Conservation (phyloP, 768 basidiomycete genomes). For the Xerocomellus intermedius region DNA sequence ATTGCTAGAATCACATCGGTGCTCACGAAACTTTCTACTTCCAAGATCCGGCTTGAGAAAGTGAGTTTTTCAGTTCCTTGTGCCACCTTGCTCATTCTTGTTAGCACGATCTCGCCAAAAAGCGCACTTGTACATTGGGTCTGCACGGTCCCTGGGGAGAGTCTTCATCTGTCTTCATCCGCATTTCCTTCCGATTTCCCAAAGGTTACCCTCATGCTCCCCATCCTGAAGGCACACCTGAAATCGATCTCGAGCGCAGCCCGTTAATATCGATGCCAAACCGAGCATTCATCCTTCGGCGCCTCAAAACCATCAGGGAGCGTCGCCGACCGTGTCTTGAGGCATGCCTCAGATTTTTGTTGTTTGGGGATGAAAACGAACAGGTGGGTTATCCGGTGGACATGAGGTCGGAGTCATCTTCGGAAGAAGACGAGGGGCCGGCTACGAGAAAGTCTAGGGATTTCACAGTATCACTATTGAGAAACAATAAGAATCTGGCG, state of each 20-base stretch:
- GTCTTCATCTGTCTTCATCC: slow-evolving; percentile 76
- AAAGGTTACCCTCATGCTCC: slow-evolving; percentile 67
- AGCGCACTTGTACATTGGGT: slow-evolving; percentile 80
- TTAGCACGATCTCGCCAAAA: slow-evolving; percentile 67
- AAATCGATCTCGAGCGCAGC: slow-evolving; percentile 80
- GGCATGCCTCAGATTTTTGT: slow-evolving; percentile 75
- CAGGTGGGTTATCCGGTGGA: slow-evolving; percentile 37
- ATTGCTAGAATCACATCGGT: slow-evolving; percentile 66
- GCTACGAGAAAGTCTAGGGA: slow-evolving; percentile 45
- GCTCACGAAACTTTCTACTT: slow-evolving; percentile 58
- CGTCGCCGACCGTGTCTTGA: slow-evolving; percentile 81
- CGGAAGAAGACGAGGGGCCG: slow-evolving; percentile 61
- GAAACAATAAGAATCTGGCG: slow-evolving; percentile 73
- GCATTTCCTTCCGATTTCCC: slow-evolving; percentile 89
- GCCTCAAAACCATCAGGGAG: slow-evolving; percentile 70
- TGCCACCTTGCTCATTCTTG: slow-evolving; percentile 3
- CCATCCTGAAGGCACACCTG: slow-evolving; percentile 65
- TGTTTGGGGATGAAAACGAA: slow-evolving; percentile 66
- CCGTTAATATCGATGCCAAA: slow-evolving; percentile 76
- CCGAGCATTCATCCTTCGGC: slow-evolving; percentile 75
- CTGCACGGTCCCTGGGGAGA: slow-evolving; percentile 93
- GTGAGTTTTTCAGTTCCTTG: slow-evolving; percentile 36
- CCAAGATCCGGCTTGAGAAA: slow-evolving; percentile 85
- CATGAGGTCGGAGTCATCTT: slow-evolving; percentile 61
- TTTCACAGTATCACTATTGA: slow-evolving; percentile 50